These are phyloP conservation scores for Pythium apleroticum DNA, from an alignment of 352 stramenopile genomes.

Conservation along the genomic window DNA sequence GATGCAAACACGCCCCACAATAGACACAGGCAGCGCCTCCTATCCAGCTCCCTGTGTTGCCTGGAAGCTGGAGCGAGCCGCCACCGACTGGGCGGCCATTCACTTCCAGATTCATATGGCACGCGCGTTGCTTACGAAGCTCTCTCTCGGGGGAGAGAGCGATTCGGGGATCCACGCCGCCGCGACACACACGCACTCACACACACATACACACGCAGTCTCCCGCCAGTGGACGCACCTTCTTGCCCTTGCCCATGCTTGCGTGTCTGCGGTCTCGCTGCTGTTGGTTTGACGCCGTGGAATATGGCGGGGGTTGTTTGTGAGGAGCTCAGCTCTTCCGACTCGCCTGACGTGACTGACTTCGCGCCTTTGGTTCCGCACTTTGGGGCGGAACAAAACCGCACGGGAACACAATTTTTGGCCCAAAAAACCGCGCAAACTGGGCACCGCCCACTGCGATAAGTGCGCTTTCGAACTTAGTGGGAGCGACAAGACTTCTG, in stretches of 20 bases:
- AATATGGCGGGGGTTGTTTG: background rate
- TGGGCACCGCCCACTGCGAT: background rate
- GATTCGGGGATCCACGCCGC: background rate
- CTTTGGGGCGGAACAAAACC: background rate
- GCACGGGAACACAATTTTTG: background rate
- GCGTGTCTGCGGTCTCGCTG: background rate
- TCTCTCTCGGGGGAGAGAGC: background rate
- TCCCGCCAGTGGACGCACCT: background rate
- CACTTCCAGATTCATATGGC: background rate
- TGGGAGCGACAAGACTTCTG: background rate
- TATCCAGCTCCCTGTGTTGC: background rate
- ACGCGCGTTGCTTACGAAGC: background rate
- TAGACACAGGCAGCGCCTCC: background rate
- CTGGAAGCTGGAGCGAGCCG: background rate
- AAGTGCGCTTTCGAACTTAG: background rate
- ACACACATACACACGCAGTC: background rate
- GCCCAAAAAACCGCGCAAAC: background rate
- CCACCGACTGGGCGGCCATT: background rate
- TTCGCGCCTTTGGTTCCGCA: background rate
- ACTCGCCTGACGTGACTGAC: background rate
- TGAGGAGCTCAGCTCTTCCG: background rate
- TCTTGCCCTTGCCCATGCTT: conserved; percentile 2
- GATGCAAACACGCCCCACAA: background rate
- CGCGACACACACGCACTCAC: background rate
- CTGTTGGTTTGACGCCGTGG: background rate